Base-by-base conservation (phyloP, 805 yeast species). In the Hanseniaspora hatyaiensis region DNA sequence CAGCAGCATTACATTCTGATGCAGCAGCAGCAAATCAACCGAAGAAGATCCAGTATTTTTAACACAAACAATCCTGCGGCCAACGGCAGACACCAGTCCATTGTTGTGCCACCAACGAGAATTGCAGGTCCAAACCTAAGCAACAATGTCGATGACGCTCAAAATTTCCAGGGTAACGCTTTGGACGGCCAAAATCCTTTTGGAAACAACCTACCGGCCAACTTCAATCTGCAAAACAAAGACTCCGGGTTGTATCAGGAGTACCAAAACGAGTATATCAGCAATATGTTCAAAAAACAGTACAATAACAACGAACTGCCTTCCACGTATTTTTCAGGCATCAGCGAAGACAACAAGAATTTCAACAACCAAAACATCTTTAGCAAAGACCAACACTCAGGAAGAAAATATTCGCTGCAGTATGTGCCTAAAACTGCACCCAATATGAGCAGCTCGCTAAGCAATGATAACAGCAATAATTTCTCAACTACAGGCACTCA, bases 91-190 rank as follows among this genome's bases (percentile, higher is more conserved):
- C 29, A 36, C 24, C 39, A 36, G 3, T 48, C 51, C 1, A 41
- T 48, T 12, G 56, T 69, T 8, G 53, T 64, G 15, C 73, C 73
- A 2, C 74, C 74, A 13, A 56, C 68, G 2, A 59, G 74, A 53
- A 71, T 70, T 0, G 54, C 56, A 11, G 56, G 56, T 20, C 69
- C 70, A 2, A 72, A 66, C 12, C 72, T 73, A 4, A 62, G 60
- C 50, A 55, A 64, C n/a, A 63, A 59, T 30, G 36, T 53, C 2
- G 45, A 53, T 12, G 39, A 38, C 12, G 26, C 23, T 3, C 12
- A 18, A 34, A 13, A 28, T 4, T 9, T 15, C 26, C 13, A 18
- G 16, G 4, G 18, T 13, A 8, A 8, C 19, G 8, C 20, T 6
- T 6, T 8, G 6, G 24, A 39, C 20, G 19, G 11, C 9, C 5